These are phyloP conservation scores for Mycena belliarum DNA, from an alignment of 768 basidiomycete genomes.

Conservation along the genomic window DNA sequence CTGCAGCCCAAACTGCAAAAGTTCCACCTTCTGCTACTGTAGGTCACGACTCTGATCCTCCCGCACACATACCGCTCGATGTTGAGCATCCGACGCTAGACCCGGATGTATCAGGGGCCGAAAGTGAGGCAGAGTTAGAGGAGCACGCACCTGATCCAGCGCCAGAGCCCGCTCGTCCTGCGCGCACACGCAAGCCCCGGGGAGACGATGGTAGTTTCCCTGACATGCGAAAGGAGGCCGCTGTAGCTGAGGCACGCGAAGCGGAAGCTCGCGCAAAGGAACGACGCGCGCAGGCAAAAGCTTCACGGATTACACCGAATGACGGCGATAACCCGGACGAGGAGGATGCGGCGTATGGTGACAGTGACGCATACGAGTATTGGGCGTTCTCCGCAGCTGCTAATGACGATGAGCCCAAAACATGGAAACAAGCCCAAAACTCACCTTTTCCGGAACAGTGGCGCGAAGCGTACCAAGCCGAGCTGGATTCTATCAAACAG, in stretches of 20 bases:
- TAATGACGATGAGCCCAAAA: slow-evolving; percentile 4
- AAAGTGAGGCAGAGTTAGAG: neutral
- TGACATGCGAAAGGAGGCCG: neutral
- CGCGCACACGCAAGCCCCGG: neutral
- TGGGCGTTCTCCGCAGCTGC: neutral
- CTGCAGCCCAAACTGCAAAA: too few species aligned
- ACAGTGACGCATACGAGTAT: neutral
- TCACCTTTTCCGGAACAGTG: neutral
- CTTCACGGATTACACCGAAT: neutral
- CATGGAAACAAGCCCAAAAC: neutral
- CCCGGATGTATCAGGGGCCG: too few species aligned
- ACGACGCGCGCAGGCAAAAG: neutral
- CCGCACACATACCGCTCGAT: too few species aligned
- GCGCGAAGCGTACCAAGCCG: neutral
- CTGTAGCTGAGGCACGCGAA: neutral
- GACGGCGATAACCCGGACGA: neutral
- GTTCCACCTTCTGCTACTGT: too few species aligned
- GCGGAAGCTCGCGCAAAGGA: neutral
- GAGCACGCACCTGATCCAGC: neutral
- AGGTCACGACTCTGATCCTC: too few species aligned
- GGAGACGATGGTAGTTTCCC: neutral
- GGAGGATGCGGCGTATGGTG: neutral
- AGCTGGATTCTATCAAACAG: neutral
- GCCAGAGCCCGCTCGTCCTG: neutral
- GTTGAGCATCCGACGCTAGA: too few species aligned